Conservation (phyloP, 805 yeast genomes). For the Zygotorulaspora danielsina region DNA sequence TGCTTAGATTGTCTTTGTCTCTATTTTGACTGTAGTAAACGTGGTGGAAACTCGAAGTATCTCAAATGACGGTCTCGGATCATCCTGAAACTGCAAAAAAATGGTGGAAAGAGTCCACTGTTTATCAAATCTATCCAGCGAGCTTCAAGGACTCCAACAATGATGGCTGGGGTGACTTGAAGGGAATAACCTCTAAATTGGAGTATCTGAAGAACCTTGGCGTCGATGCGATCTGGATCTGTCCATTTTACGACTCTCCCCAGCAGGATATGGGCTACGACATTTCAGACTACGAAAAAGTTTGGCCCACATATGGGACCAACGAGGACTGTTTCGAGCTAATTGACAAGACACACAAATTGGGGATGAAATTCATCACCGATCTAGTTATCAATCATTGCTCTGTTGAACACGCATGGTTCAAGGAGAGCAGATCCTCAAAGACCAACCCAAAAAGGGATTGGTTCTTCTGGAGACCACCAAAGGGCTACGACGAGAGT, state of each 20-base stretch:
- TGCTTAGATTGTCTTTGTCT: too few species aligned
- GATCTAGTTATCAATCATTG: slow-evolving; percentile 59
- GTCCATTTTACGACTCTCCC: slow-evolving; percentile 56
- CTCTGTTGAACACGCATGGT: slow-evolving; percentile 53
- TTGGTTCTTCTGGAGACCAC: slow-evolving; percentile 57
- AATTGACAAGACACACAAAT: slow-evolving; percentile 43
- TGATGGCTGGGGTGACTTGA: slow-evolving; percentile 56
- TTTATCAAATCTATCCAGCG: slow-evolving; percentile 60
- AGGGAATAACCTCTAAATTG: slow-evolving; percentile 48
- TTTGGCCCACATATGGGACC: slow-evolving; percentile 52
- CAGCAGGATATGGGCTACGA: slow-evolving; percentile 63
- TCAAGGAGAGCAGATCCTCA: slow-evolving; percentile 50
- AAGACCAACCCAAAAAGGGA: slow-evolving; percentile 52
- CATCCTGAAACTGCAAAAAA: slow-evolving; percentile 16
- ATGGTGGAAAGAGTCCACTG: slow-evolving; percentile 55
- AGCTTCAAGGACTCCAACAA: slow-evolving; percentile 55
- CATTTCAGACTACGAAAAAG: slow-evolving; percentile 48
- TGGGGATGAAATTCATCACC: slow-evolving; percentile 48
- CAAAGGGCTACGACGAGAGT: slow-evolving; percentile 41
- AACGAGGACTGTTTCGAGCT: slow-evolving; percentile 48
- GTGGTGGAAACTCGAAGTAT: too few species aligned
- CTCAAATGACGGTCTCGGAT: slow-evolving; percentile 1
- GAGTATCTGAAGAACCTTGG: slow-evolving; percentile 50
- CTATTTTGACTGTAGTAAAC: too few species aligned
- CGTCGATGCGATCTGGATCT: slow-evolving; percentile 50